These are phyloP conservation scores for Oligophagozyma castellii DNA, from an alignment of 1,139 yeast species.

Conservation along the genomic window DNA sequence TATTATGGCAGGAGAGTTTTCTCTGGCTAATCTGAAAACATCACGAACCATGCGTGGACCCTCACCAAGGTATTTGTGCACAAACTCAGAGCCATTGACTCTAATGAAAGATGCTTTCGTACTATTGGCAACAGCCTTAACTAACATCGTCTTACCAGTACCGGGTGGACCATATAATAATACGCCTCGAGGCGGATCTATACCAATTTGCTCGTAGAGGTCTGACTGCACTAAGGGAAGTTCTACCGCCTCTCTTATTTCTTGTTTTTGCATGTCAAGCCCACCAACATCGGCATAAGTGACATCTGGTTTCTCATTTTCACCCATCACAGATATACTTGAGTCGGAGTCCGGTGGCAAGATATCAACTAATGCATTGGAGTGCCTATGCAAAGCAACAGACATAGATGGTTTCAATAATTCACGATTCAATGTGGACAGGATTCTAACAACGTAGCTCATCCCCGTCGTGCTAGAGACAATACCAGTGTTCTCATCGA, in stretches of 20 bases:
- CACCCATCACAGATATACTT: slow-evolving; percentile 86
- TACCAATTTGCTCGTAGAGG: slow-evolving; percentile 92
- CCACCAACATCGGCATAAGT: slow-evolving; percentile 91
- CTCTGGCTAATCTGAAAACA: slow-evolving; percentile 92
- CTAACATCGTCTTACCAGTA: slow-evolving; percentile 98
- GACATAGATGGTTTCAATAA: slow-evolving; percentile 87
- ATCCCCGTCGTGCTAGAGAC: slow-evolving; percentile 97
- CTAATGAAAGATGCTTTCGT: slow-evolving; percentile 93
- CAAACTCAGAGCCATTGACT: slow-evolving; percentile 96
- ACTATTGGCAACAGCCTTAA: slow-evolving; percentile 95
- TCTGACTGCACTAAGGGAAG: slow-evolving; percentile 94
- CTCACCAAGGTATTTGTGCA: slow-evolving; percentile 95
- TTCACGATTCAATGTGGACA: slow-evolving; percentile 91
- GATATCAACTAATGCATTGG: slow-evolving; percentile 92
- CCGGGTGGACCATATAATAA: slow-evolving; percentile 97
- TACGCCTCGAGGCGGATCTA: slow-evolving; percentile 98
- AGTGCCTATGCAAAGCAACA: slow-evolving; percentile 95
- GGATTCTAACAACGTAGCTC: slow-evolving; percentile 86
- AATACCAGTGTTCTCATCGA: slow-evolving; percentile 92
- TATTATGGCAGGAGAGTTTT: slow-evolving; percentile 90
- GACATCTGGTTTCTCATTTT: slow-evolving; percentile 82
- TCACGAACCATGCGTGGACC: slow-evolving; percentile 99
- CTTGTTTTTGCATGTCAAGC: slow-evolving; percentile 97
- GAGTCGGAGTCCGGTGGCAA: slow-evolving; percentile 99
- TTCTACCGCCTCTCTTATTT: slow-evolving; percentile 96